Percentiles rank a stretch among this genome's conserved stretches.
These are phyloP conservation scores for Aureobasidium sp. DNA, from an alignment of 2,329 filamentous ascomycete genomes.

Conservation along the genomic window DNA sequence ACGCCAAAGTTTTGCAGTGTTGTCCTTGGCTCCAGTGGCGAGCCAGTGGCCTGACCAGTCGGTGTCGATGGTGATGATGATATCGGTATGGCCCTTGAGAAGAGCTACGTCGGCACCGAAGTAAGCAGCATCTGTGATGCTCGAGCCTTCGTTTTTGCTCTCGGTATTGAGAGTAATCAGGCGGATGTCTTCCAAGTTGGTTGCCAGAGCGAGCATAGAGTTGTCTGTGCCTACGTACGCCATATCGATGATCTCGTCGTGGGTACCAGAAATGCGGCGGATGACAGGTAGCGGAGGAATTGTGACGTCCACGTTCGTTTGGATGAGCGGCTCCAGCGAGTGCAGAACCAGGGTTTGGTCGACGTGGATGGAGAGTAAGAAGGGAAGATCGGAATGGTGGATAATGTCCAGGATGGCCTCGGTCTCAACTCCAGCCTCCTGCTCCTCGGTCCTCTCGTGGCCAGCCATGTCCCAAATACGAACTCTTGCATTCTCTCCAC, in stretches of 20 bases:
- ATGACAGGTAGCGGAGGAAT: conserved; percentile 53
- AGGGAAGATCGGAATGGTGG: conserved; percentile 54
- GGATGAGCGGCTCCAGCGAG: conserved; percentile 40
- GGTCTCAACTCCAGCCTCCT: conserved; percentile 50
- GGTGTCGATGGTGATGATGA: conserved; percentile 86
- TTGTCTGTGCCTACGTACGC: conserved; percentile 74
- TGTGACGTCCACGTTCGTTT: conserved; percentile 27
- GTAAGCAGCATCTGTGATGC: conserved; percentile 38
- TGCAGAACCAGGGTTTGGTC: conserved; percentile 83
- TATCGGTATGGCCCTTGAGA: conserved; percentile 85
- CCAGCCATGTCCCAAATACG: conserved; percentile 77
- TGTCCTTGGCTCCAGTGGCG: conserved; percentile 92
- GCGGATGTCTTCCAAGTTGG: conserved; percentile 88
- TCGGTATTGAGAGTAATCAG: conserved; percentile 60
- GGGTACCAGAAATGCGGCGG: conserved; percentile 83
- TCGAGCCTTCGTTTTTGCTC: conserved; percentile 22
- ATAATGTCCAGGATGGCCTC: conserved; percentile 65
- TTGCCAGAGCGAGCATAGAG: conserved; percentile 79
- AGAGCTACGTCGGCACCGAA: conserved; percentile 86
- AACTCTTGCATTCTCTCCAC: conserved; percentile 72
- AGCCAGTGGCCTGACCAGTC: conserved; percentile 98
- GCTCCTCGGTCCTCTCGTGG: conserved; percentile 68
- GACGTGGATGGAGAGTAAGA: conserved; percentile 72
- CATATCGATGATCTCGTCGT: conserved; percentile 95
- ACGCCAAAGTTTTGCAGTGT: conserved; percentile 83